phyloP scores from a whole-genome alignment of 169 alveolate genomes.

The Cryptosporidium andersoni region DNA sequence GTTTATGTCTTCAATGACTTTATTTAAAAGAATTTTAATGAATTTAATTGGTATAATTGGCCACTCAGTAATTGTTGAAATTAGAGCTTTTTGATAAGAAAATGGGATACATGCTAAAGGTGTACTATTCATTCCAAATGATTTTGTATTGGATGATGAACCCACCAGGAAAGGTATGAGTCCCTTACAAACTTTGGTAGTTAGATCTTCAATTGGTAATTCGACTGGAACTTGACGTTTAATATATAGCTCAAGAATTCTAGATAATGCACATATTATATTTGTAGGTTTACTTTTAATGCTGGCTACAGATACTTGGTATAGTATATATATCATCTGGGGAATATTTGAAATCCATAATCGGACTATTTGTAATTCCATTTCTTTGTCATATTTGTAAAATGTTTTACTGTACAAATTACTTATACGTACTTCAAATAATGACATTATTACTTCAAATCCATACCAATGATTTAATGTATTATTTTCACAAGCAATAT shows the following conservation, averaged over 20 bases:
- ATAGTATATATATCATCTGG: conserved; percentile 19
- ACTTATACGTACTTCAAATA: no score
- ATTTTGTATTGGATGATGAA: not conserved
- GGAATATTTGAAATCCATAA: conserved; percentile 47
- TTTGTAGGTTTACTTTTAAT: conserved; percentile 2
- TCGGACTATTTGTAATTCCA: conserved; percentile 14
- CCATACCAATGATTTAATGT: no score
- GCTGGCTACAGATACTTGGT: not conserved
- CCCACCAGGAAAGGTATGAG: conserved; percentile 32
- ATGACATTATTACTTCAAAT: no score
- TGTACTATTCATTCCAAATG: not conserved
- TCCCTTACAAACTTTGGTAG: conserved; percentile 7
- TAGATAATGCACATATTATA: conserved; percentile 31
- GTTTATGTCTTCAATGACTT: conserved; percentile 4
- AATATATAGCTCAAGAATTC: conserved; percentile 6
- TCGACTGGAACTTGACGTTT: not conserved
- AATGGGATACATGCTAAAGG: conserved; percentile 11
- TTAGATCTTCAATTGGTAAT: not conserved
- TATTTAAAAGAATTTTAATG: not conserved
- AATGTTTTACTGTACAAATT: no score
- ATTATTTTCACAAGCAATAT: no score
- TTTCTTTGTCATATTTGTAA: no score
- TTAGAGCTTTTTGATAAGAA: conserved; percentile 10
- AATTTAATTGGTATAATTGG: conserved; percentile 29
- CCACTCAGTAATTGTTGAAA: conserved; percentile 58